These are phyloP conservation scores for Macrolepiota fuliginosa DNA, from an alignment of 768 basidiomycete species.

Conservation along the genomic window DNA sequence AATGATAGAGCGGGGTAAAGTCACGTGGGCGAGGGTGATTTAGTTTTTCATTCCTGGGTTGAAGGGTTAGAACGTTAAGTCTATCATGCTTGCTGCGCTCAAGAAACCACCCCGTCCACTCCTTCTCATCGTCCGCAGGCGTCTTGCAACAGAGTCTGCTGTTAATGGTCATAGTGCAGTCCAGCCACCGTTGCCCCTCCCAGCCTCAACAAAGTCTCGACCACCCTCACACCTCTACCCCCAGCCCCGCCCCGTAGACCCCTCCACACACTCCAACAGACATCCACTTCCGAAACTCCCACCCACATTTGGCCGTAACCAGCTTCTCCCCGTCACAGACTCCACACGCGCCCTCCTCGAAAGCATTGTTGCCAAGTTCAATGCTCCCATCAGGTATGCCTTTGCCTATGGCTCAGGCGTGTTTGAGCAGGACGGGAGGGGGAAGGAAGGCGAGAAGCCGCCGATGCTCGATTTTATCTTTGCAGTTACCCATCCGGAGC, in stretches of 20 bases:
- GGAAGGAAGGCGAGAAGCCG: conserved; percentile 41
- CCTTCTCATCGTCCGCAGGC: conserved; percentile 31
- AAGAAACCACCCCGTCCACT: conserved; percentile 16
- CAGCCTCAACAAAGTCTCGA: conserved; percentile 22
- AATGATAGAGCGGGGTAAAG: background rate
- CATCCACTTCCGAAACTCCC: conserved; percentile 55
- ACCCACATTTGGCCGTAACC: conserved; percentile 75
- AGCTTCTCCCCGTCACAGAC: conserved; percentile 75
- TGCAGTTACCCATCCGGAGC: conserved; percentile 87
- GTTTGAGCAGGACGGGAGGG: conserved; percentile 82
- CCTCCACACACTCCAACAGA: conserved; percentile 23
- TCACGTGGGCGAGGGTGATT: conserved; percentile 16
- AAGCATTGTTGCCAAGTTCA: conserved; percentile 73
- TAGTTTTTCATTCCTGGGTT: conserved; percentile 12
- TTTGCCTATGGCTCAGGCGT: conserved; percentile 98
- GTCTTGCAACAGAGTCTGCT: conserved; percentile 40
- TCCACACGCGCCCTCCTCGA: conserved; percentile 80
- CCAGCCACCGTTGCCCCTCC: conserved; percentile 12
- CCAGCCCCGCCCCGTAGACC: conserved; percentile 42
- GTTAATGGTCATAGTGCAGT: conserved; percentile 20
- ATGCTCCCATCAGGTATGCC: conserved; percentile 93
- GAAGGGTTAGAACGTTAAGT: background rate
- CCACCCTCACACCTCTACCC: conserved; percentile 40
- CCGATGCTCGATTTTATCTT: conserved; percentile 98
- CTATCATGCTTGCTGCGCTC: conserved; percentile 6